Evolutionary conservation across 345 rosid genomes (phyloP), one percentile per base, ranked within the genome.

Genomic region (Dipteronia sinensis): DNA sequence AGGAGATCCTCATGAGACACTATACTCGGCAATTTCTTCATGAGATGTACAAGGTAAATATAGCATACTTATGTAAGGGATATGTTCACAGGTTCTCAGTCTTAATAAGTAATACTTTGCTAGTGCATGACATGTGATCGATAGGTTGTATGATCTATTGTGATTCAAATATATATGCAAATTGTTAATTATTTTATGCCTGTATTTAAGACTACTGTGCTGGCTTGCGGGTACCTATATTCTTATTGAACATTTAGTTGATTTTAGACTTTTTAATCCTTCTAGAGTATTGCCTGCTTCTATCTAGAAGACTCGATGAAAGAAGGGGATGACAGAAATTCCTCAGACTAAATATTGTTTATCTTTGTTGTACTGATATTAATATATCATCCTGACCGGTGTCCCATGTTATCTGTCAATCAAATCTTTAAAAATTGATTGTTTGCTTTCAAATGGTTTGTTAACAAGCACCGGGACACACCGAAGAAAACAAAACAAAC

Each of bases 11-110:
- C 82, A 81, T 84, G 67, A 87, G 92, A 83, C 99, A 95, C 84
- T 95, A 92, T 77, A 85, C 86, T 64, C 90, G 96, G 67, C 98
- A 95, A 84, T 84, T 95, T 77, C 88, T 93, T 77, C 99, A 93
- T 87, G 99, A 95, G 88, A 90, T 90, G 85, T 95, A 95, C 91
- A 95, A 95, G 98, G 99, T 92, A 85, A 75, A 55, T 38, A n/a
- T 27, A 51, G 44, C 46, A 71, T 53, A n/a, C 34, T 59, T 44
- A 5, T 61, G 10, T 20, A 13, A 10, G 40, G 22, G 31, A 8
- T 61, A 55, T 23, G 53, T 62, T 73, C 63, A 44, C 47, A 34
- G 56, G 25, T 47, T 10, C 38, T 8, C 55, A 34, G 70, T 38
- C n/a, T 55, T 47, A 34, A 49, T 46, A 29, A 38, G 11, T 31